Conservation (phyloP, 768 basidiomycete species). For the Suillus cothurnatus region DNA sequence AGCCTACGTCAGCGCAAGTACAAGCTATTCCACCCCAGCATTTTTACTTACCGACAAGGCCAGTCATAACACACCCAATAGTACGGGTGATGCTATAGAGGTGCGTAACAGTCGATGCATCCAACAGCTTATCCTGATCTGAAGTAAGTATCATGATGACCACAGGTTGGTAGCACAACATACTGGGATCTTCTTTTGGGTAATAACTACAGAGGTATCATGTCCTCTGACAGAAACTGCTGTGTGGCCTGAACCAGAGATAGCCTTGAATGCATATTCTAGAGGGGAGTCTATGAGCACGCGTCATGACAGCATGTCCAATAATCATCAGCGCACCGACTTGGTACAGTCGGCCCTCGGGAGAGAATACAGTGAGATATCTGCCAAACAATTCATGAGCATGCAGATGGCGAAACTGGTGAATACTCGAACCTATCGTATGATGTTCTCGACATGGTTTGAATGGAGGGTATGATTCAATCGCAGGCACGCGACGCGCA, state of each 20-base stretch:
- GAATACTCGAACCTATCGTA: slow-evolving; percentile 71
- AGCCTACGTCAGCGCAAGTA: slow-evolving; percentile 5
- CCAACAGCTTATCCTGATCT: slow-evolving; percentile 91
- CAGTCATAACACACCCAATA: slow-evolving; percentile 98
- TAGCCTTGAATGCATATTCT: slow-evolving; percentile 99
- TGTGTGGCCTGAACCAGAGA: slow-evolving; percentile 95
- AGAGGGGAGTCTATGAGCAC: slow-evolving; percentile 13
- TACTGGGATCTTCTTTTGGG: slow-evolving; percentile 98
- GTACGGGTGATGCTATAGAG: slow-evolving; percentile 94
- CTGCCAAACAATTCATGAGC: slow-evolving; percentile 35
- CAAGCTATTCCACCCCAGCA: background rate
- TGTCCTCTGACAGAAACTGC: slow-evolving; percentile 91
- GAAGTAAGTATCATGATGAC: slow-evolving; percentile 7
- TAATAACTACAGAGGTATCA: slow-evolving; percentile 94
- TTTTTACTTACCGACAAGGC: slow-evolving; percentile 74
- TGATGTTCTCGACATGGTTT: slow-evolving; percentile 87
- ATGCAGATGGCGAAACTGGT: background rate
- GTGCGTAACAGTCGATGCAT: slow-evolving; percentile 92
- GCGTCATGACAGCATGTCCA: slow-evolving; percentile 9
- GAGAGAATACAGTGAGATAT: slow-evolving; percentile 96
- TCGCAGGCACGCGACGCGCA: slow-evolving; percentile 61
- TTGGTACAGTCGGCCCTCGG: slow-evolving; percentile 97
- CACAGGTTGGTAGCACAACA: slow-evolving; percentile 33
- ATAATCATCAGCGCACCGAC: slow-evolving; percentile 65
- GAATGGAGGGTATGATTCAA: slow-evolving; percentile 26